Conservation (phyloP, 371 early-diverging fungal genomes). For the Rhizomucor miehei region DNA sequence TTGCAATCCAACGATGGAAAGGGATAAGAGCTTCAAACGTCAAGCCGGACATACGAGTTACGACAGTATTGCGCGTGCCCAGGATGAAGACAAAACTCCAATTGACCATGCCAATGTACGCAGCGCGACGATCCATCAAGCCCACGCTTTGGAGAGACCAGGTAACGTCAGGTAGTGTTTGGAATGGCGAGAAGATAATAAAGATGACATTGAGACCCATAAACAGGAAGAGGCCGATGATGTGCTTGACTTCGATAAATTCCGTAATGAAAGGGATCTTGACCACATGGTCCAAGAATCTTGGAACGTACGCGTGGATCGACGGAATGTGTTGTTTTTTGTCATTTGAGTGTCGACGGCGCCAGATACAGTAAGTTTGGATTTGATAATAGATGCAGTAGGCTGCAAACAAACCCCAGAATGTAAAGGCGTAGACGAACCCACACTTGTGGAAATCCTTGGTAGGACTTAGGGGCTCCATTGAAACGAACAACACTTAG, state of each 20-base stretch:
- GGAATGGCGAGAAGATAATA: conserved; percentile 30
- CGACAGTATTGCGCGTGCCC: conserved; percentile 38
- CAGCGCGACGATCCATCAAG: conserved; percentile 42
- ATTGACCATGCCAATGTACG: conserved; percentile 43
- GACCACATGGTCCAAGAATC: conserved; percentile 15
- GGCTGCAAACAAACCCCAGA: conserved; percentile 38
- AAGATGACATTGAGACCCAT: conserved; percentile 28
- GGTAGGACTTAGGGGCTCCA: no score
- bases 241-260: conserved; percentile 39
- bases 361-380: conserved; percentile 23
- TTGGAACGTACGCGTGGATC: conserved; percentile 5
- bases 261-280: conserved; percentile 39
- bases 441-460: conserved; percentile 18
- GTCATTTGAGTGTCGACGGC: conserved; percentile 7
- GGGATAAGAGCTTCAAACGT: conserved; percentile 44
- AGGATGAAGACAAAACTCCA: conserved; percentile 47
- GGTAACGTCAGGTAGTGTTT: conserved; percentile 5
- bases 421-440: conserved; percentile 36
- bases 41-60: conserved; percentile 40
- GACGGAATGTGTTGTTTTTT: conserved; percentile 1
- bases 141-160: conserved; percentile 11
- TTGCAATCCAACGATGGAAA: conserved; percentile 45
- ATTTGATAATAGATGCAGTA: conserved; percentile 40
- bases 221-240: conserved; percentile 30
- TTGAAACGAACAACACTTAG: no score